Conservation (phyloP, 2,329 filamentous ascomycete species). For the Cladosporium sp. region DNA sequence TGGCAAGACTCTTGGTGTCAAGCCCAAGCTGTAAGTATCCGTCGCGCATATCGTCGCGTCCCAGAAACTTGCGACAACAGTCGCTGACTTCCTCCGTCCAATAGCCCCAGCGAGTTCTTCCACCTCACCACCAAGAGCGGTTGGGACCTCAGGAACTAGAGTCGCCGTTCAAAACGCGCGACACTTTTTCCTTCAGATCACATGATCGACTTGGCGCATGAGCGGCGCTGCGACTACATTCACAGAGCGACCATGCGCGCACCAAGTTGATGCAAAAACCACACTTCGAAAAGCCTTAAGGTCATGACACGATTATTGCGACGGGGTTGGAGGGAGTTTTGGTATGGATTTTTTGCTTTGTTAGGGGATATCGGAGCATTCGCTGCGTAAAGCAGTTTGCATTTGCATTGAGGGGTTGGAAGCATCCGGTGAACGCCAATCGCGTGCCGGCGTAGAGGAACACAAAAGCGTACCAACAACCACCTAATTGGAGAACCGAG, state of each 20-base stretch:
- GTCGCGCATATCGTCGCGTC: not conserved
- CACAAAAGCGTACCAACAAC: not conserved
- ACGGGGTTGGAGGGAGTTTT: not conserved
- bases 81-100: not conserved
- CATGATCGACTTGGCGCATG: not conserved
- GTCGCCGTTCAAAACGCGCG: not conserved
- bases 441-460: not conserved
- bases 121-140: conserved; percentile 17
- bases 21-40: conserved; percentile 15
- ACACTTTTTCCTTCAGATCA: not conserved
- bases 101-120: conserved; percentile 21
- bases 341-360: not conserved
- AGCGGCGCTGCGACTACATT: not conserved
- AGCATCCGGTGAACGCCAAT: not conserved
- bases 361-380: too few species aligned
- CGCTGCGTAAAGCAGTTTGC: not conserved
- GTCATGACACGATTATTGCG: not conserved
- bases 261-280: not conserved
- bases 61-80: not conserved
- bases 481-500: not conserved
- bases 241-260: not conserved
- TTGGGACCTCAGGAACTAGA: conserved; percentile 6
- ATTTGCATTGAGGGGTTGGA: not conserved
- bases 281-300: not conserved
- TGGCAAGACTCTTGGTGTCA: conserved; percentile 1